Evolutionary conservation across 768 basidiomycete genomes (phyloP).

Genomic region (Coprinopsis cinerea): DNA sequence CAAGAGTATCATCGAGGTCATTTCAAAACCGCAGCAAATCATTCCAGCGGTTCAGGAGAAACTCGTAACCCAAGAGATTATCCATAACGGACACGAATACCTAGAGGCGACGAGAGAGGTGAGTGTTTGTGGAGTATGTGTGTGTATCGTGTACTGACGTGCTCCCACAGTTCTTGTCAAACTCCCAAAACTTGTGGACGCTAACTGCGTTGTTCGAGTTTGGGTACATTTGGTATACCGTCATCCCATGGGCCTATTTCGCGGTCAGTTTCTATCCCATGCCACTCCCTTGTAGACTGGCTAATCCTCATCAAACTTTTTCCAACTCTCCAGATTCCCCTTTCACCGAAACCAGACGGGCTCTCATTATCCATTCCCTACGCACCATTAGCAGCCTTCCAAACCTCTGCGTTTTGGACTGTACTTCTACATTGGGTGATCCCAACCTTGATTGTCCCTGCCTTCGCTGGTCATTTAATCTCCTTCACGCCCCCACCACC

Average conservation of each 20-base stretch:
- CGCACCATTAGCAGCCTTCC: conserved; percentile 41
- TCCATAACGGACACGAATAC: conserved; percentile 30
- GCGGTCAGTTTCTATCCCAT: conserved; percentile 29
- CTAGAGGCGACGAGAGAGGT: conserved; percentile 33
- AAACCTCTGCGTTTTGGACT: conserved; percentile 43
- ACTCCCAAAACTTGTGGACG: conserved; percentile 55
- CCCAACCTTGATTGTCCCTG: conserved; percentile 56
- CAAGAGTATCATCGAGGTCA: conserved; percentile 32
- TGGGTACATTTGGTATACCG: conserved; percentile 41
- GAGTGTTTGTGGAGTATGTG: too few species aligned
- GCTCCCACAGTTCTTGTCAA: conserved; percentile 50
- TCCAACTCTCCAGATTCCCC: conserved; percentile 19
- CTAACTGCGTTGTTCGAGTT: conserved; percentile 51
- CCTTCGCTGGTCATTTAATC: conserved; percentile 50
- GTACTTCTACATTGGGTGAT: conserved; percentile 58
- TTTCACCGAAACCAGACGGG: conserved; percentile 19
- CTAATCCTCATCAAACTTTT: neutral
- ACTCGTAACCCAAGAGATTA: conserved; percentile 31
- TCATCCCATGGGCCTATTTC: conserved; percentile 49
- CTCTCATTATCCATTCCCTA: conserved; percentile 34
- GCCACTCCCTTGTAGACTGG: too few species aligned
- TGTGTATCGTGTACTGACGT: too few species aligned
- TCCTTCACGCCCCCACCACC: conserved; percentile 46
- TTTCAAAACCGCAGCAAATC: conserved; percentile 25
- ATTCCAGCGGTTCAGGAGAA: conserved; percentile 25